phyloP scores from a whole-genome alignment of 1,139 yeast species.

The Geotrichum bryndzae region DNA sequence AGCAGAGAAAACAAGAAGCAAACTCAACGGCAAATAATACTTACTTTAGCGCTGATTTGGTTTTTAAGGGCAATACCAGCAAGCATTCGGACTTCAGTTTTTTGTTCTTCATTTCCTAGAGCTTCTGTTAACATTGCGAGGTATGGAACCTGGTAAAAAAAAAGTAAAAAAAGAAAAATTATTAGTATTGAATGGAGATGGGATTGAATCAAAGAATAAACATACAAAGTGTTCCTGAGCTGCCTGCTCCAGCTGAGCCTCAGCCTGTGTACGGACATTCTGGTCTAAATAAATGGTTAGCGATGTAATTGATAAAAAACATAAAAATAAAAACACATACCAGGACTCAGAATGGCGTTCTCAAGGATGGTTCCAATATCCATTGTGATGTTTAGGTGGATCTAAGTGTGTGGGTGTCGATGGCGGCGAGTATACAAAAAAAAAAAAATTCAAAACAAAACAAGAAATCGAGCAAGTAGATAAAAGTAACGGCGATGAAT shows the following conservation, averaged over 20 bases:
- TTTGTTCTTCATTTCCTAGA: constrained; percentile 58
- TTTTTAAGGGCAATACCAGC: constrained; percentile 88
- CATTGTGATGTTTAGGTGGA: constrained; percentile 35
- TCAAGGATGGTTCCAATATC: constrained; percentile 71
- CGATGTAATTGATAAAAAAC: not conserved
- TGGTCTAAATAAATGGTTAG: constrained; percentile 41
- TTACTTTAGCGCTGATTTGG: constrained; percentile 63
- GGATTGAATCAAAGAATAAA: not conserved
- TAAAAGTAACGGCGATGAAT: not conserved
- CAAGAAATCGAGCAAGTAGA: not conserved
- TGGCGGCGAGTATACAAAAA: not conserved
- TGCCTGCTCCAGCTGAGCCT: constrained; percentile 64
- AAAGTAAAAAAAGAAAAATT: not conserved
- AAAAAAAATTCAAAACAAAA: not conserved
- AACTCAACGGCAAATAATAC: not conserved
- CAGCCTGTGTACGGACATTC: constrained; percentile 70
- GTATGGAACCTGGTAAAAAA: constrained; percentile 42
- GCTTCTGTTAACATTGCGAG: constrained; percentile 66
- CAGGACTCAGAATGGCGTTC: constrained; percentile 47
- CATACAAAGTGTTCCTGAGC: constrained; percentile 66
- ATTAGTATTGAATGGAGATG: not conserved
- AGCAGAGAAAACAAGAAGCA: not conserved
- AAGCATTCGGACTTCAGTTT: constrained; percentile 81
- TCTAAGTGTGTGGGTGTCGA: not conserved
- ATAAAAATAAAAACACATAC: constrained; percentile 11